These are phyloP conservation scores for Eucalyptus regnans DNA, from an alignment of 345 rosid species.

Conservation along the genomic window DNA sequence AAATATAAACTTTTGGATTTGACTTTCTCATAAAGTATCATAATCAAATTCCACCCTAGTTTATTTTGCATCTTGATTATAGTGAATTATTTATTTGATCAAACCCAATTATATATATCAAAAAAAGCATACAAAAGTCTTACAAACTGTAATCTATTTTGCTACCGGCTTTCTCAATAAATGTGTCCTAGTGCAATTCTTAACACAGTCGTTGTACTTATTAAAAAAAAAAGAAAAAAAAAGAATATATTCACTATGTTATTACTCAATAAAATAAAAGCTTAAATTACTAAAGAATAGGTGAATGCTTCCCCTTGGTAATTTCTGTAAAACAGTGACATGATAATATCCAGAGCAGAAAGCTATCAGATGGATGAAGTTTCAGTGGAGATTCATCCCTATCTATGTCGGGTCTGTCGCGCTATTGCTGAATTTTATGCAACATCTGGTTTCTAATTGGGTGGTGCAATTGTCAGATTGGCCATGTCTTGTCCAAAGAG, in stretches of 20 bases:
- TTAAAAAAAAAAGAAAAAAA: accelerated
- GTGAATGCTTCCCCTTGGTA: background rate
- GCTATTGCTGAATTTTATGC: background rate
- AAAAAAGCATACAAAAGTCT: background rate
- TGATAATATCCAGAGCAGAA: background rate
- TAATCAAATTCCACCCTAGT: accelerated
- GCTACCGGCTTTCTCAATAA: background rate
- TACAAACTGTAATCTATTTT: background rate
- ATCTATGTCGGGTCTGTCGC: background rate
- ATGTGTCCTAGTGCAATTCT: background rate
- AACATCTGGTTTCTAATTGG: background rate
- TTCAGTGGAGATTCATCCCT: background rate
- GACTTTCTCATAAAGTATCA: accelerated
- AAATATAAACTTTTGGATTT: background rate
- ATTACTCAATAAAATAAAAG: background rate
- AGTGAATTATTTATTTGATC: background rate
- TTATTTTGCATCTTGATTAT: background rate
- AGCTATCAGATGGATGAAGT: background rate
- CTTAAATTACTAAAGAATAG: background rate
- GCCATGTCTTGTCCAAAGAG: background rate
- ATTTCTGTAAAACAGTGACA: background rate
- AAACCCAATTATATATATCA: background rate
- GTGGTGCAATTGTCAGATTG: background rate
- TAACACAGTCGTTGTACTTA: background rate
- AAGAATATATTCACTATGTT: background rate